Percentiles rank a stretch among this genome's conserved stretches.
Conservation (phyloP, 495 filamentous ascomycete genomes). For the Podospora pseudoanserina region DNA sequence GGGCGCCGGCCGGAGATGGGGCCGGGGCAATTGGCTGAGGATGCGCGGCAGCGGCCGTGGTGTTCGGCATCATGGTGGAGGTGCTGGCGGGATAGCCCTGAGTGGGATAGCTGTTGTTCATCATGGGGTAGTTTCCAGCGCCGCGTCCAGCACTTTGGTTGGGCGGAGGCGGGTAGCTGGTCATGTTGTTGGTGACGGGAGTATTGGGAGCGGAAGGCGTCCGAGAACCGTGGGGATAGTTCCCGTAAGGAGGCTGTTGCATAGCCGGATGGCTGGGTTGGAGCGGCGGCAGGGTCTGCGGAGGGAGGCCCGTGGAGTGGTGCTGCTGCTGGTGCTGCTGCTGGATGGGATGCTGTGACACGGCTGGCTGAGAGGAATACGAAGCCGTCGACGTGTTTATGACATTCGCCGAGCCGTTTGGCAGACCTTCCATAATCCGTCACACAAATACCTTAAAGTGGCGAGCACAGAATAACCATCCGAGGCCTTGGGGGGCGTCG, state of each 20-base stretch:
- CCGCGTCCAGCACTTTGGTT: conserved; percentile 53
- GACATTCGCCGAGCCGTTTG: conserved; percentile 35
- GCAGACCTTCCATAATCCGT: conserved; percentile 41
- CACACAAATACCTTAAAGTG: conserved; percentile 28
- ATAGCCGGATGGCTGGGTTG: conserved; percentile 63
- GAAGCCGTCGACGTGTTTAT: conserved; percentile 39
- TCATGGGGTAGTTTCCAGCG: conserved; percentile 44
- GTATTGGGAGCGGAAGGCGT: conserved; percentile 59
- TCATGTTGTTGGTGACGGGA: conserved; percentile 59
- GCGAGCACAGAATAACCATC: conserved; percentile 33
- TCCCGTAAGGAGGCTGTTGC: conserved; percentile 53
- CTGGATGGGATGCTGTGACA: conserved; percentile 28
- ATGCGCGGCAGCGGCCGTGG: conserved; percentile 61
- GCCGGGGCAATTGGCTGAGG: conserved; percentile 71
- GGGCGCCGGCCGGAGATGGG: conserved; percentile 56
- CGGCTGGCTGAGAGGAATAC: conserved; percentile 33
- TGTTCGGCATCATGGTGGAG: conserved; percentile 61
- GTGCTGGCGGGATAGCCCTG: conserved; percentile 53
- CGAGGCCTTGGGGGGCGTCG: conserved; percentile 28
- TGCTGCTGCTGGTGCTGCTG: conserved; percentile 40
- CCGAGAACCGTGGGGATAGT: conserved; percentile 61
- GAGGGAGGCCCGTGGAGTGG: conserved; percentile 51
- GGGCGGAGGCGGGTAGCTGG: conserved; percentile 57
- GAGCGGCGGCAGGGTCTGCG: conserved; percentile 68
- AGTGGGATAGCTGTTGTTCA: conserved; percentile 52